phyloP scores from a whole-genome alignment of 1,284 basidiomycete genomes.

The Ganoderma meredithae region DNA sequence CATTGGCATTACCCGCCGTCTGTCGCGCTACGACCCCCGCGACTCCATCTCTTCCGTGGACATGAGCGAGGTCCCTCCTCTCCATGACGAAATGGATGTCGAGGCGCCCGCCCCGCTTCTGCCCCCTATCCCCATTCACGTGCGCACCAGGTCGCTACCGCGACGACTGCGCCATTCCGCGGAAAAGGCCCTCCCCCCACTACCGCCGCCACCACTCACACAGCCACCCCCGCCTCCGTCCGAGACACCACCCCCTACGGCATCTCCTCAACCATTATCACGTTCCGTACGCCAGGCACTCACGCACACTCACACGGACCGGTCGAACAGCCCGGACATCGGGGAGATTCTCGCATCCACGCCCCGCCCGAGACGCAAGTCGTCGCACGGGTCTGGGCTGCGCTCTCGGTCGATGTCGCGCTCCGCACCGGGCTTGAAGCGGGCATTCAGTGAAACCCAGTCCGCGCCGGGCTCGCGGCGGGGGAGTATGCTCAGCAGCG shows the following conservation, averaged over 20 bases:
- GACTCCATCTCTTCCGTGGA: slow-evolving; percentile 48
- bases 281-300: slow-evolving; percentile 13
- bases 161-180: slow-evolving; percentile 11
- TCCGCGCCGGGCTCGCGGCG: slow-evolving; percentile 23
- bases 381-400: slow-evolving; percentile 33
- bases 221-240: slow-evolving; percentile 22
- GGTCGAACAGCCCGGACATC: slow-evolving; percentile 55
- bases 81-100: slow-evolving; percentile 39
- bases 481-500: slow-evolving; percentile 19
- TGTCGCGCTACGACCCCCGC: slow-evolving; percentile 15
- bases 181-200: slow-evolving; percentile 40
- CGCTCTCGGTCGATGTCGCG: slow-evolving; percentile 35
- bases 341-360: slow-evolving; percentile 52
- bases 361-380: slow-evolving; percentile 49
- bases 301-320: slow-evolving; percentile 25
- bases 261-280: slow-evolving; percentile 18
- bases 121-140: slow-evolving; percentile 16
- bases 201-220: slow-evolving; percentile 30
- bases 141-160: slow-evolving; percentile 1
- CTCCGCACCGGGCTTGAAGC: slow-evolving; percentile 28
- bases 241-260: slow-evolving; percentile 8
- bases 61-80: slow-evolving; percentile 50
- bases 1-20: slow-evolving; percentile 28
- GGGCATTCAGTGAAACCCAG: slow-evolving; percentile 31
- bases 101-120: background rate